Percentiles rank a stretch among this genome's conserved stretches.
Evolutionary conservation across 2,329 filamentous ascomycete genomes (phyloP).

Genomic region (Dichotomopilus funicola): DNA sequence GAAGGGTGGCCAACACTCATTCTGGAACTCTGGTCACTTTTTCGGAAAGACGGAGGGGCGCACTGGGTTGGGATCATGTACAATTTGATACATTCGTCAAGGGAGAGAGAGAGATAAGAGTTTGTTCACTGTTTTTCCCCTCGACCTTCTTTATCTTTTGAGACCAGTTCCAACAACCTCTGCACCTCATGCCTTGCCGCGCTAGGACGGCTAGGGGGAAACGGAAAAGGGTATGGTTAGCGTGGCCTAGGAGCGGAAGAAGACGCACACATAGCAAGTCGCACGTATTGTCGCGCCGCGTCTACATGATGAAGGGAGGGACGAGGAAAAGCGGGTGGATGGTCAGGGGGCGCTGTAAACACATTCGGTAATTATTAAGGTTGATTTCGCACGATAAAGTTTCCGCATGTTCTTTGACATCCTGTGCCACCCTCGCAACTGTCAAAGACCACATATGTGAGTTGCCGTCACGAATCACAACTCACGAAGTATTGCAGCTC

Average conservation of each 20-base stretch:
- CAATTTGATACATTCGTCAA: constrained; percentile 29
- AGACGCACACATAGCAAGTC: no score
- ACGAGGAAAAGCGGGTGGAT: background rate
- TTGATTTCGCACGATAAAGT: constrained; percentile 3
- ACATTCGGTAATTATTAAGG: constrained; percentile 17
- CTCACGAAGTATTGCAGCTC: no score
- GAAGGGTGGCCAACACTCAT: constrained; percentile 24
- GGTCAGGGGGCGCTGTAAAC: constrained; percentile 8
- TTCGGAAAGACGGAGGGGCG: constrained; percentile 30
- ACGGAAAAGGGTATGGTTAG: no score
- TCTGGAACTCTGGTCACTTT: constrained; percentile 28
- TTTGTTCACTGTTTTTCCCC: constrained; percentile 21
- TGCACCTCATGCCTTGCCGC: constrained; percentile 12
- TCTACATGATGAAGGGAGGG: background rate
- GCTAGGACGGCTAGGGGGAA: no score
- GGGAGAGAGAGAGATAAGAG: constrained; percentile 17
- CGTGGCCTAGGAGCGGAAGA: no score
- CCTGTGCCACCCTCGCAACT: background rate
- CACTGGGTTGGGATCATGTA: constrained; percentile 32
- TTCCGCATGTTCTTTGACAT: background rate
- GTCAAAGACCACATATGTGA: no score
- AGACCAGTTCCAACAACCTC: constrained; percentile 12
- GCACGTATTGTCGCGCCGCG: background rate
- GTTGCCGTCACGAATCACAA: no score
- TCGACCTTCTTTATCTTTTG: background rate